Conservation (phyloP, 179 eudicot genomes). For the Corrigiola litoralis region DNA sequence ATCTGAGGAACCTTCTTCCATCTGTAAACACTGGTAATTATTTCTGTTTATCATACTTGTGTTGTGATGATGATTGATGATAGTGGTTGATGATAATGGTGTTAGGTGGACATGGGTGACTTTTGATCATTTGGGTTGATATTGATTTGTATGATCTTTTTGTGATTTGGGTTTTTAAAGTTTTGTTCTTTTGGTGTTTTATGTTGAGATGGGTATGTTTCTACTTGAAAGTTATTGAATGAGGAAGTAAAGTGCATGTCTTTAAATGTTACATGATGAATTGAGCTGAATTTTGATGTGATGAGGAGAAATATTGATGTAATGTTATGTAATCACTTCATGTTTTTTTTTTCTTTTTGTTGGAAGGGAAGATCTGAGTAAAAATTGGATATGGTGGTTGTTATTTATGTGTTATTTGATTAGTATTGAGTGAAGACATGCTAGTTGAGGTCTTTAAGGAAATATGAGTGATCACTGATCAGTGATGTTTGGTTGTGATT, state of each 20-base stretch:
- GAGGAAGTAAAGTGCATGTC: background rate
- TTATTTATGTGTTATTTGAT: too few species aligned
- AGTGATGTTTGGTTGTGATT: background rate
- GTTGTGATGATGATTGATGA: background rate
- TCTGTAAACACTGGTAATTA: slow-evolving; percentile 43
- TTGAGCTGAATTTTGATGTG: background rate
- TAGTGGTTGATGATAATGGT: too few species aligned
- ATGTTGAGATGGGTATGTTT: background rate
- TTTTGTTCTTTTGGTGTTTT: too few species aligned
- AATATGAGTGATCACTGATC: too few species aligned
- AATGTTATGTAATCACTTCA: background rate
- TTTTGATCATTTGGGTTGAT: slow-evolving; percentile 10
- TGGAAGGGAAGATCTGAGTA: background rate
- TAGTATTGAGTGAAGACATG: background rate
- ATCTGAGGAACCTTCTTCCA: slow-evolving; percentile 30
- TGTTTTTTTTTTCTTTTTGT: too few species aligned
- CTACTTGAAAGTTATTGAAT: background rate
- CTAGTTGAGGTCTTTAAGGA: background rate
- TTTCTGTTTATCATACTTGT: background rate
- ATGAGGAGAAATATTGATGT: background rate
- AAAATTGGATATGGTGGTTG: background rate
- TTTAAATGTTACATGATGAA: background rate
- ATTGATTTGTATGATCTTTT: background rate
- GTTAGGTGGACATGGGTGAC: background rate
- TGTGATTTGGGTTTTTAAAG: too few species aligned